Evolutionary conservation across 1,139 yeast genomes (phyloP).

Genomic region (Entelexis paramagnoliae): DNA sequence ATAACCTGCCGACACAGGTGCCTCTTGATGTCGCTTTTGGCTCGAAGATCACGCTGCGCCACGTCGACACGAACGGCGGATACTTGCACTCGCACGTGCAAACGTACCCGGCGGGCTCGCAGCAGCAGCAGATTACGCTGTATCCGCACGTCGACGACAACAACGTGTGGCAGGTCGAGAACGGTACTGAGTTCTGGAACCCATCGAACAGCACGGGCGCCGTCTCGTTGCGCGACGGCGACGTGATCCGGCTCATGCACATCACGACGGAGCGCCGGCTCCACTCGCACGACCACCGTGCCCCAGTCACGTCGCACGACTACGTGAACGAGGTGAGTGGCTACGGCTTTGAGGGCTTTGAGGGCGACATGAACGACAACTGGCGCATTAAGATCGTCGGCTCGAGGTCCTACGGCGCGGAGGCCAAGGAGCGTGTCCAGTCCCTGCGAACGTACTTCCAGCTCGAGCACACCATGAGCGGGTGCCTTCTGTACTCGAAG

Average conservation of each 20-base stretch:
- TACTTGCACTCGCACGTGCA: constrained; percentile 88
- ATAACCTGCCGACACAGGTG: constrained; percentile 56
- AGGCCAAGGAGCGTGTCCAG: constrained; percentile 44
- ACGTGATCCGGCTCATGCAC: constrained; percentile 71
- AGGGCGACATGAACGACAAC: constrained; percentile 93
- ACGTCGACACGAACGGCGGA: constrained; percentile 81
- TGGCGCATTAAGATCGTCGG: constrained; percentile 78
- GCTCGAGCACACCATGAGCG: constrained; percentile 80
- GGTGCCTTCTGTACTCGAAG: constrained; percentile 81
- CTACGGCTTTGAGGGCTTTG: constrained; percentile 85
- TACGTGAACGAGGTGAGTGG: constrained; percentile 94
- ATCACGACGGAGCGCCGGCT: constrained; percentile 61
- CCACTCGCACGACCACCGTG: constrained; percentile 92
- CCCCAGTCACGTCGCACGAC: constrained; percentile 84
- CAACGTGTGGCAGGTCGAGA: constrained; percentile 74
- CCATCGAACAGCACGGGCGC: constrained; percentile 26
- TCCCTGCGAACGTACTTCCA: constrained; percentile 80
- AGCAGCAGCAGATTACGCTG: constrained; percentile 57
- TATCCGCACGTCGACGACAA: constrained; percentile 88
- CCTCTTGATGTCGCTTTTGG: constrained; percentile 82
- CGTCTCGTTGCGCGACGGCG: constrained; percentile 45
- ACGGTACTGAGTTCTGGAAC: constrained; percentile 27
- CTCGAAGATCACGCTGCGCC: constrained; percentile 70
- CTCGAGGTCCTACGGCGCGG: constrained; percentile 46
- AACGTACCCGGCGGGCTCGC: constrained; percentile 80